Base-by-base conservation (phyloP, 176 grass and related monocot species). In the Oryza australiensis region DNA sequence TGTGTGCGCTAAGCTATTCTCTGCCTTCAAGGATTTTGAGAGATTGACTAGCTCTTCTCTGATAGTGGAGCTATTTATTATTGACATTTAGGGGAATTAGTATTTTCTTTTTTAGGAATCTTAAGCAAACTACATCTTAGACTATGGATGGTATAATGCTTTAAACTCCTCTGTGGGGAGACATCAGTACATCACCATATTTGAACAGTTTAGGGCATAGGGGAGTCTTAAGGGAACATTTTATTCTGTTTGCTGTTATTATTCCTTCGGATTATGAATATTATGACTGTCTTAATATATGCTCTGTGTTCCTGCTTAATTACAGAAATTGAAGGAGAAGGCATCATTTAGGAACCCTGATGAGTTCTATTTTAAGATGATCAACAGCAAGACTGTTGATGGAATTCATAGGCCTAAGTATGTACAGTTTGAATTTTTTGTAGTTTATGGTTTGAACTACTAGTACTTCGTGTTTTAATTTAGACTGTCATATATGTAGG, bases 341-440 rank as follows among this genome's bases (percentile, higher is more conserved):
- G 93, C 93, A 37, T 24, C 87, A 20, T 75, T 80, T 67, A 99
- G 48, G 71, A 99, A 99, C 73, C 93, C 91, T 40, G 91, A 95
- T 95, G 96, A 99, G 77, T 95, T 99, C 70, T 90, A 94, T 40
- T 99, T 99, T 83, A 99, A 90, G 83, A 99, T 99, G 96, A 74
- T 95, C 76, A 91, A 99, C 38, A 95, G 80, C 33, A 89, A 23
- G 78, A 91, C 80, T 2, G 80, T 92, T 3, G 37, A 67, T 77
- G 93, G 96, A 82, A 75, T 99, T 81, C 96, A 99, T 83, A 91
- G 35, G 63, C 87, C 85, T 27, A 85, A 87, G 93, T 99, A 92
- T 40, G 69, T 75, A 53, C 30, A 59, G 28, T 37, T 9, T 48
- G 6, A 45, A 8, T 64, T 29, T 80, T 43, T 80, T 20, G 1